Evolutionary conservation across 163 green algal genomes (phyloP), one percentile per base, ranked within the genome.

Genomic region (Chlamydomonas reinhardtii): DNA sequence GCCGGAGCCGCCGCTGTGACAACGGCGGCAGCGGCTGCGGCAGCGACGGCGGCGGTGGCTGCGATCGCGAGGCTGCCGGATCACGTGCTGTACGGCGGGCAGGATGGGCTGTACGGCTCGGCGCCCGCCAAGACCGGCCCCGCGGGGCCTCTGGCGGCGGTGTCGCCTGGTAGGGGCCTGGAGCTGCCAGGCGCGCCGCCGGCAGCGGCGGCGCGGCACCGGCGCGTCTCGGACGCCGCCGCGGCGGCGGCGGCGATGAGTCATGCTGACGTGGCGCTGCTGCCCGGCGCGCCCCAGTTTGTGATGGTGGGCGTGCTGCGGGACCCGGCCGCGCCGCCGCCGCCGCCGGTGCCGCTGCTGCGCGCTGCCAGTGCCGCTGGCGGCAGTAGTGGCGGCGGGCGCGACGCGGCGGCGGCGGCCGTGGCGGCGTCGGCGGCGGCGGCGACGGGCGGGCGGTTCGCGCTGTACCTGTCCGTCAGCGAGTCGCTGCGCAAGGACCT

Each of bases 381-480:
- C 48, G 48, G 11, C 14, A 14, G 48, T 56, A 14, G 11, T 14
- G 14, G 48, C 48, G 61, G 24, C 25, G 61, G 24, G 16, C 61
- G 25, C 25, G 61, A 29, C 22, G 71, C 12, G 35, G 39, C 37
- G 9, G 37, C 71, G 11, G 71, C 71, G 34, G 71, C 37, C 4
- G 71, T 12, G 4, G 37, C 32, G 69, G 69, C 34, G 34, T 25
- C 32, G 0, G 34, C 69, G 5, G 69, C 16, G 9, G 69, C 22
- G 24, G 35, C 39, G 14, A 24, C 37, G 17, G 71, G 37, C 71
- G 48, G 48, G 34, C 19, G 14, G 24, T 61, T 79, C 2, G 73
- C 15, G n/a, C n/a, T 66, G 48, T 79, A 79, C 73, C 48, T 79
- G 29, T 79, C 73, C 4, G n/a, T 79, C 52, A 79, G 73, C 52